A percentile compares a stretch with the other conserved stretches of the same genome.
These are phyloP conservation scores for Suhomyces kunorum DNA, from an alignment of 1,139 yeast genomes.

Conservation along the genomic window DNA sequence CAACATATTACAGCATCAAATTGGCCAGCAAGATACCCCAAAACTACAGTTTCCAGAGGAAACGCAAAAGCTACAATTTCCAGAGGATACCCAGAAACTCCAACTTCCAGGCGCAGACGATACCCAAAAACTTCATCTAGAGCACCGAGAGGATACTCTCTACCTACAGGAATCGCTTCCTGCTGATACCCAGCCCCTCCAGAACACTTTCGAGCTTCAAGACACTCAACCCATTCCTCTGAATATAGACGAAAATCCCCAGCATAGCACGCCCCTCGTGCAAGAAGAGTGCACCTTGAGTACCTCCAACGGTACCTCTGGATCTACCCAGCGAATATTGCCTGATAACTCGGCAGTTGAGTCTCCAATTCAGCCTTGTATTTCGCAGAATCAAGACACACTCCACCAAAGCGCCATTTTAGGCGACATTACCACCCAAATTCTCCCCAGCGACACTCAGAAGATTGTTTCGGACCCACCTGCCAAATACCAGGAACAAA, in stretches of 20 bases:
- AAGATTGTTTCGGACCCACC: background rate
- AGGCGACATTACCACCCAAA: background rate
- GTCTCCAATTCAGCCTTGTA: background rate
- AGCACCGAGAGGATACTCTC: too few species aligned
- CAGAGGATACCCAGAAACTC: constrained; percentile 1
- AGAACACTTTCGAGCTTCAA: background rate
- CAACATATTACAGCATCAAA: too few species aligned
- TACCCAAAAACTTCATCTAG: background rate
- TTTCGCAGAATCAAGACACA: background rate
- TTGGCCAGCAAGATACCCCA: background rate
- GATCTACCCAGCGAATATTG: constrained; percentile 1
- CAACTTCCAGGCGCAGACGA: background rate
- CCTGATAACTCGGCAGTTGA: background rate
- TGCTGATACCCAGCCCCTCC: background rate
- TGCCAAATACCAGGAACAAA: background rate
- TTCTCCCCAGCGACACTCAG: background rate
- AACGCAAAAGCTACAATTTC: background rate
- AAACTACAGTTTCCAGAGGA: background rate
- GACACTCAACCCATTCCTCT: background rate
- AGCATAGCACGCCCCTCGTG: background rate
- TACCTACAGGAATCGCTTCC: background rate
- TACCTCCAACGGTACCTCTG: background rate
- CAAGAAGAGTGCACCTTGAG: background rate
- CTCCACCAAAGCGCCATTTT: background rate
- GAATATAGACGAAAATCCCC: background rate